Base-by-base conservation (phyloP, 306 rosid genomes). In the Ormosia emarginata region DNA sequence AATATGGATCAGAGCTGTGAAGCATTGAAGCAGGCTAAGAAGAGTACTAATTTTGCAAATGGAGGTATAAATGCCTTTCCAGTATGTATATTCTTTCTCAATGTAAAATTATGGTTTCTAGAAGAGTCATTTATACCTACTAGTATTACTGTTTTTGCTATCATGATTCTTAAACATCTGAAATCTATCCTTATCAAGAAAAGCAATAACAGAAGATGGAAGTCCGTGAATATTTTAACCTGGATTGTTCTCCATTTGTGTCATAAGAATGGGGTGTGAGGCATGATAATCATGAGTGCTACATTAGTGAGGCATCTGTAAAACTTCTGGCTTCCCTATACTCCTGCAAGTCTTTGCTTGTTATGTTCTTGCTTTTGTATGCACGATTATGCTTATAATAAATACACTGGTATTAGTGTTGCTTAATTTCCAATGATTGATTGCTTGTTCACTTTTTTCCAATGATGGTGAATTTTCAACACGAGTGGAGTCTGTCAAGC, bases 1-100 rank as follows among this genome's bases (percentile, higher is more conserved):
- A 92, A 89, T 76, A 57, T 91, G 88, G 97, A 85, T 72, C 92
- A 80, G 81, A 91, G 94, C 75, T 86, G 89, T 61, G 98, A 91
- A 81, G 93, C 82, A 50, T 76, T 86, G 63, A 95, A 88, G 90
- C 93, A 90, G 62, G 77, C 80, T 7, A 95, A 95, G 86, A 93
- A 87, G 92, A 81, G 52, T 14, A 43, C 43, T 4, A 98, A 95
- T 70, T 75, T 85, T 53, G 37, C 73, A 34, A 82, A 82, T 80
- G 70, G 95, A 91, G 98, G 98, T 95, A 87, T 61, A n/a, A 24
- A 33, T 65, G 30, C 68, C 80, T 76, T 57, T 71, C 73, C 14
- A 29, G 17, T 53, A 30, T 77, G 18, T 50, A 30, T 72, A 9
- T 57, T 34, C 30, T 56, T 40, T 77, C 46, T 67, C 62, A 4